A percentile compares a stretch with the other conserved stretches of the same genome.
Evolutionary conservation across 2,329 filamentous ascomycete genomes (phyloP).

Genomic region (Alternaria viburni): DNA sequence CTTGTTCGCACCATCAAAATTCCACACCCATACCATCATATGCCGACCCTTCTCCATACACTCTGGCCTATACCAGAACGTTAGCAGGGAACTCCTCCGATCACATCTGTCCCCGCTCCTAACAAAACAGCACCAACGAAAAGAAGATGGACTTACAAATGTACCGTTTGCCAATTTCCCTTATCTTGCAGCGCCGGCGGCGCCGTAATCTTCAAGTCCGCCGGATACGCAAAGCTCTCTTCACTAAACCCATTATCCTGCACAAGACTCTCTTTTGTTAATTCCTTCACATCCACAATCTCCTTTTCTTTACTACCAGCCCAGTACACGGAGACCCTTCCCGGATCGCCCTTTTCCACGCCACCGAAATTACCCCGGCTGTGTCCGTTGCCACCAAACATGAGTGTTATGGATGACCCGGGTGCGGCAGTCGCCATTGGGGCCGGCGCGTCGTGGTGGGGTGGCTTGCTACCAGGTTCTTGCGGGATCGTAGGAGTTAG

Average conservation of each 20-base stretch:
- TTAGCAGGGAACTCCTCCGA: not conserved
- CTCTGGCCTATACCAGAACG: slow-evolving; percentile 15
- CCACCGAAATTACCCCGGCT: slow-evolving; percentile 32
- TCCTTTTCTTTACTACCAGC: slow-evolving; percentile 24
- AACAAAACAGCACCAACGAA: not conserved
- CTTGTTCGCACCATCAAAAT: slow-evolving; percentile 17
- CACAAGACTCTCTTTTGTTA: slow-evolving; percentile 23
- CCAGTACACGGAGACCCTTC: slow-evolving; percentile 23
- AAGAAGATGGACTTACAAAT: slow-evolving; percentile 14
- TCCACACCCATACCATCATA: slow-evolving; percentile 41
- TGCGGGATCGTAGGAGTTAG: not conserved
- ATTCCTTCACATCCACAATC: slow-evolving; percentile 28
- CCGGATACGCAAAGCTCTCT: slow-evolving; percentile 29
- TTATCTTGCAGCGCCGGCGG: slow-evolving; percentile 32
- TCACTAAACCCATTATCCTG: slow-evolving; percentile 30
- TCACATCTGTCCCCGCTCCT: not conserved
- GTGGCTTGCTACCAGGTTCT: not conserved
- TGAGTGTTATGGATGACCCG: slow-evolving; percentile 25
- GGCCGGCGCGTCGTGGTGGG: slow-evolving; percentile 12
- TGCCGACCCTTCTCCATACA: slow-evolving; percentile 33
- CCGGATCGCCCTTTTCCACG: slow-evolving; percentile 28
- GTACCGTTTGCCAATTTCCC: slow-evolving; percentile 35
- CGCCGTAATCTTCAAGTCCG: slow-evolving; percentile 18
- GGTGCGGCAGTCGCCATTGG: slow-evolving; percentile 25
- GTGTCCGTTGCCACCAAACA: slow-evolving; percentile 38